Percentiles rank a stretch among this genome's conserved stretches.
Evolutionary conservation across 1,284 basidiomycete genomes (phyloP).

Genomic region (Malassezia pachydermatis): DNA sequence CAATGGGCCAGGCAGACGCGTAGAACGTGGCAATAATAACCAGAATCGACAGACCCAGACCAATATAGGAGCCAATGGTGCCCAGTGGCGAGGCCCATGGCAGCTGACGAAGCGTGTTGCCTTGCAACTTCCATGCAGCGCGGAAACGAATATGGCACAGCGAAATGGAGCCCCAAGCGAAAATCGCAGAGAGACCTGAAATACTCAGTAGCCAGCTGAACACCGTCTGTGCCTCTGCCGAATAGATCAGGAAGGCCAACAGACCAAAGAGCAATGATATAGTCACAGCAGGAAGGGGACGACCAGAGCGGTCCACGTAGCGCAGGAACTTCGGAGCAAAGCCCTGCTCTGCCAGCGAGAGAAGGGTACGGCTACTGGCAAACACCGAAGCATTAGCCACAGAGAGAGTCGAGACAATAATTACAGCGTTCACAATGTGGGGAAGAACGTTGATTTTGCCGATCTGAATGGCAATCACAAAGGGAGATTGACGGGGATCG

Average conservation of each 20-base stretch:
- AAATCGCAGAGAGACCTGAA: slow-evolving; percentile 53
- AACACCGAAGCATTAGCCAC: slow-evolving; percentile 50
- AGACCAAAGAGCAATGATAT: slow-evolving; percentile 34
- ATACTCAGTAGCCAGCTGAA: slow-evolving; percentile 52
- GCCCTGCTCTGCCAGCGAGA: slow-evolving; percentile 45
- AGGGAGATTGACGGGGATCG: slow-evolving; percentile 51
- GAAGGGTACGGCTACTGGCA: slow-evolving; percentile 48
- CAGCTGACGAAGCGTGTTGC: slow-evolving; percentile 51
- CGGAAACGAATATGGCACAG: slow-evolving; percentile 51
- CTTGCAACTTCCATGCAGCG: slow-evolving; percentile 51
- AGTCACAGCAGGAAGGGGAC: slow-evolving; percentile 51
- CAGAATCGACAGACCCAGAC: slow-evolving; percentile 45
- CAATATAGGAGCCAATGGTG: slow-evolving; percentile 50
- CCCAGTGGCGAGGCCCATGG: slow-evolving; percentile 52
- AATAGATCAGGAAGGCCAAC: slow-evolving; percentile 38
- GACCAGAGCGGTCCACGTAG: slow-evolving; percentile 53
- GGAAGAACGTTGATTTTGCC: slow-evolving; percentile 50
- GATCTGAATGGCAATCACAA: slow-evolving; percentile 51
- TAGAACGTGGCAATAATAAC: slow-evolving; percentile 31
- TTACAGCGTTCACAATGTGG: slow-evolving; percentile 52
- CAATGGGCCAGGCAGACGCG: slow-evolving; percentile 33
- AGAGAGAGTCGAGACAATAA: slow-evolving; percentile 49
- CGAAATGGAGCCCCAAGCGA: slow-evolving; percentile 49
- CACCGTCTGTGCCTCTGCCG: slow-evolving; percentile 40
- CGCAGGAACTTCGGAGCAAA: slow-evolving; percentile 50